A percentile compares a stretch with the other conserved stretches of the same genome.
phyloP scores from a whole-genome alignment of 2,329 filamentous ascomycete genomes.

The Pseudomassariella vexata region DNA sequence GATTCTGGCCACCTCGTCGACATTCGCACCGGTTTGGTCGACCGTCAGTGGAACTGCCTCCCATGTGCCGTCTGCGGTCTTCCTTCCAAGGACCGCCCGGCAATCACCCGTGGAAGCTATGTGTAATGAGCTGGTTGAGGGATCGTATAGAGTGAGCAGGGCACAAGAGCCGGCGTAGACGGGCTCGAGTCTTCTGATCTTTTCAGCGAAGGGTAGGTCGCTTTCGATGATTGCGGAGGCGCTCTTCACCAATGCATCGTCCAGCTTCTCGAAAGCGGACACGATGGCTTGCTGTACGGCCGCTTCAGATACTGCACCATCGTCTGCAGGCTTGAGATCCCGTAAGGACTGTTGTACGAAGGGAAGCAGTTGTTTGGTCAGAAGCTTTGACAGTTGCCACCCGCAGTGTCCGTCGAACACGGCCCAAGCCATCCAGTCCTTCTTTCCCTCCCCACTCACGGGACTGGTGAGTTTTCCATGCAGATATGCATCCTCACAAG shows the following conservation, averaged over 20 bases:
- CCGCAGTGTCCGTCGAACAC: conserved; percentile 30
- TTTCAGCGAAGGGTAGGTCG: conserved; percentile 19
- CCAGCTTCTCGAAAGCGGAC: conserved; percentile 30
- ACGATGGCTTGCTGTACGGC: conserved; percentile 28
- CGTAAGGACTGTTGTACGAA: conserved; percentile 21
- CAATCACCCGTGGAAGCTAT: conserved; percentile 63
- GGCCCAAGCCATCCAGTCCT: conserved; percentile 25
- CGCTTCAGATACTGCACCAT: conserved; percentile 13
- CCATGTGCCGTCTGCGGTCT: conserved; percentile 41
- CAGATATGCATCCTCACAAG: conserved; percentile 26
- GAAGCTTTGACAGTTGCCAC: conserved; percentile 26
- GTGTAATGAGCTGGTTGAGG: conserved; percentile 40
- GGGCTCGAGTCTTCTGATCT: conserved; percentile 20
- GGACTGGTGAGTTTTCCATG: conserved; percentile 25
- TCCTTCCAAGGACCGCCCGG: conserved; percentile 54
- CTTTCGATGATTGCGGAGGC: conserved; percentile 23
- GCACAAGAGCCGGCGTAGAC: conserved; percentile 54
- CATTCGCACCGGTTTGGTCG: conserved; percentile 63
- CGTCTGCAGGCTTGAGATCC: conserved; percentile 10
- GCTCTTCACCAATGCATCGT: conserved; percentile 24
- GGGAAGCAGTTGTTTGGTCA: conserved; percentile 23
- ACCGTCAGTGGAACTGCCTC: conserved; percentile 47
- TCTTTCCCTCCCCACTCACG: conserved; percentile 11
- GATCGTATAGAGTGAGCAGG: conserved; percentile 54
- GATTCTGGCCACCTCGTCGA: conserved; percentile 50